A percentile compares a stretch with the other conserved stretches of the same genome.
Evolutionary conservation across 345 rosid species (phyloP).

Genomic region (Gossypium thurberi): DNA sequence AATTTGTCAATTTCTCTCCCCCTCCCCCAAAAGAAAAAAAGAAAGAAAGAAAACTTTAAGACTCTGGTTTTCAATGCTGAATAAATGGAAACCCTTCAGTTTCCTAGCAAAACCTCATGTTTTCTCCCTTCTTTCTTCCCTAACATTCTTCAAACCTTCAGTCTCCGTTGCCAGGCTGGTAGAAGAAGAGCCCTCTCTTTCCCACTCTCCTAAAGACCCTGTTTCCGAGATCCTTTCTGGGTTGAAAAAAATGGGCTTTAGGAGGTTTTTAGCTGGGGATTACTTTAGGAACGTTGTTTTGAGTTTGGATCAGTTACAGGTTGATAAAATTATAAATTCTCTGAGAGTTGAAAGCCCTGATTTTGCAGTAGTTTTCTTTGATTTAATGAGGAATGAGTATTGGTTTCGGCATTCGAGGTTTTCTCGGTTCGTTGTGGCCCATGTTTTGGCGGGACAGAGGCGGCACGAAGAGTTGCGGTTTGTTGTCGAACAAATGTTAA

Average conservation of each 20-base stretch:
- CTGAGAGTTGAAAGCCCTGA: conserved; percentile 42
- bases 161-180: conserved; percentile 33
- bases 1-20: neutral
- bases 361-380: conserved; percentile 44
- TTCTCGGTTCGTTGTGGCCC: conserved; percentile 46
- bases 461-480: conserved; percentile 46
- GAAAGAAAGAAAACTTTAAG: neutral
- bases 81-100: conserved; percentile 28
- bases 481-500: conserved; percentile 42
- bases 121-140: conserved; percentile 23
- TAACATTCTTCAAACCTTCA: conserved; percentile 28
- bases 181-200: conserved; percentile 13
- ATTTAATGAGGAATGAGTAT: conserved; percentile 40
- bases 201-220: conserved; percentile 22
- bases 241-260: conserved; percentile 41
- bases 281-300: conserved; percentile 29
- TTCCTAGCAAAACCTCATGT: conserved; percentile 18
- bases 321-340: conserved; percentile 37
- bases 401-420: conserved; percentile 50
- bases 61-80: conserved; percentile 36
- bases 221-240: conserved; percentile 35
- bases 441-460: conserved; percentile 41
- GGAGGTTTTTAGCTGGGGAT: conserved; percentile 29
- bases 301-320: conserved; percentile 35
- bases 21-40: neutral